Evolutionary conservation across 139 green algal genomes (phyloP), one percentile per base, ranked within the genome.

Genomic region (Picochlorum sp.): DNA sequence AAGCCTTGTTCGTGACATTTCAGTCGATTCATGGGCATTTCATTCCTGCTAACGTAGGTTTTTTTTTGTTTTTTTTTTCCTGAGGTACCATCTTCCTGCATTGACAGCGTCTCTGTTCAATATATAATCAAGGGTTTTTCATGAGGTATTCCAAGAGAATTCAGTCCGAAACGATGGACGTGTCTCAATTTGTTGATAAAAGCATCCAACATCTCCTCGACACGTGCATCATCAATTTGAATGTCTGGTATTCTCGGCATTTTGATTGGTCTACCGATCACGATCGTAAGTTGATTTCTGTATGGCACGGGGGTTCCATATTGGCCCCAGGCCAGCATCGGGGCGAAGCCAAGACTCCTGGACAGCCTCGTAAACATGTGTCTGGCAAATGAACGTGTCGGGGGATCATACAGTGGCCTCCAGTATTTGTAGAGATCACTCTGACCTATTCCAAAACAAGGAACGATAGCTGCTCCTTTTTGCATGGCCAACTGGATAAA

Each of bases 361-460:
- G 49, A 65, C 23, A 76, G 30, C 21, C 18, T 30, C 3, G 52
- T 58, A 28, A 30, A 68, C 13, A 41, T 37, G 3, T 20, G 26
- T 5, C 26, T 20, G 0, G 70, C 54, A 14, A 76, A 49, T 21
- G 61, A 51, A 5, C 65, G 18, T 15, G 26, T 63, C 3, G 63
- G 69, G 16, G n/a, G 72, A 61, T 78, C 71, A 23, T 63, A 64
- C 26, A 78, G 69, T 8, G 64, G 65, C 7, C 65, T 64, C 28
- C 44, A 56, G 28, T 74, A 89, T 44, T 30, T 69, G 80, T 87
- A 96, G 1, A 79, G 65, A 1, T 81, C 58, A 2, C 66, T 84
- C 77, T 96, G 91, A n/a, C 87, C 89, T 64, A 97, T 96, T 1
- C 74, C 74, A 77, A 90, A 97, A 16, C 83, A 82, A 6, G 90